Base-by-base conservation (phyloP, 2,329 filamentous ascomycete genomes). In the Trichoderma aggressivum region DNA sequence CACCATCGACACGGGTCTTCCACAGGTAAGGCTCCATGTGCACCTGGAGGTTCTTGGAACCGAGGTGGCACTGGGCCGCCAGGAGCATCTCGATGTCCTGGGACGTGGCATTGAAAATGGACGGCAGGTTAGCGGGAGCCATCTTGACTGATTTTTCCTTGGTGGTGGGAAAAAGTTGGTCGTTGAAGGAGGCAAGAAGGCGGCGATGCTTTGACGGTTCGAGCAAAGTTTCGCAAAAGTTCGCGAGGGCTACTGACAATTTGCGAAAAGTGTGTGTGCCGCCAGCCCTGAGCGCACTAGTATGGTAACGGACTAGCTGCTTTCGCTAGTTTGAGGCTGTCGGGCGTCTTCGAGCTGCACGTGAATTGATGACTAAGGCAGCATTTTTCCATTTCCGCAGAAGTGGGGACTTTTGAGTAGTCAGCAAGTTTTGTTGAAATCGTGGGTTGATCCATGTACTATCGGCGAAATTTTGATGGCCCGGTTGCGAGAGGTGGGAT, bases 51-150 rank as follows among this genome's bases (percentile, higher is more conserved):
- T 99, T 99, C 93, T 98, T 98, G 87, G 92, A 94, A 81, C 96
- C 96, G 80, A 98, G 90, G 87, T 99, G 97, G 87, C 88, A 90
- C 88, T 98, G 94, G 81, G 97, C 94, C 82, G 94, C 92, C 80
- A 99, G 92, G 83, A 99, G 94, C 93, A 94, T 96, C 93, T 99
- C 96, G 87, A 99, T 97, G 89, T 99, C 96, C 88, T 97, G 91
- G 83, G 91, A 91, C 81, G 96, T 98, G 82, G 96, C 93, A 89
- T 97, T 96, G 92, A 99, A 97, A 82, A 92, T 88, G 78, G 94
- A 88, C 84, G 96, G 96, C 78, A 98, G 92, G 88, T 98, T 97
- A 81, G 90, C 89, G 84, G 95, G 93, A 83, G 94, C 94, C 95
- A 98, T 98, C 84, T 90, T 96, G 91, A 87, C 84, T 85, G 80